Conservation (phyloP, 2,329 filamentous ascomycete genomes). For the Scolecobasidium constrictum region DNA sequence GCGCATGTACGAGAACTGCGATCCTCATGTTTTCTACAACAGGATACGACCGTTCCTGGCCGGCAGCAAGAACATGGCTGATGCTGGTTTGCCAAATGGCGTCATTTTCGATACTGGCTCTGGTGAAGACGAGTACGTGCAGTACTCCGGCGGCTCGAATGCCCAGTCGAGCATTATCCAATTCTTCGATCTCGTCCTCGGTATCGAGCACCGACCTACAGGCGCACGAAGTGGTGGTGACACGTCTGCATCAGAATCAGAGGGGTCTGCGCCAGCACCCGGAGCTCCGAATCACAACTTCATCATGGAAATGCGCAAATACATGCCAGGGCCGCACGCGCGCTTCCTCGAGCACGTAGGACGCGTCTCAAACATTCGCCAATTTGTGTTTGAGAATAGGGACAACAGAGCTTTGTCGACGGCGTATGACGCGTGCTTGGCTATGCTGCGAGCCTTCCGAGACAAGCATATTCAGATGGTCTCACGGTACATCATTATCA, state of each 20-base stretch:
- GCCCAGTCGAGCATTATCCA: constrained; percentile 95
- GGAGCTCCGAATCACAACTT: constrained; percentile 66
- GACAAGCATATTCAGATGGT: constrained; percentile 97
- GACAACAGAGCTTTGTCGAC: constrained; percentile 57
- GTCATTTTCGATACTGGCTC: constrained; percentile 78
- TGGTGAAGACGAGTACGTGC: constrained; percentile 55
- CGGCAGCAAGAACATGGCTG: constrained; percentile 94
- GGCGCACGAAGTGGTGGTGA: constrained; percentile 32
- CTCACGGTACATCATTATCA: constrained; percentile 86
- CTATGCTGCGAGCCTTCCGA: constrained; percentile 65
- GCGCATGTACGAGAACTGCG: constrained; percentile 91
- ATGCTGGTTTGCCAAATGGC: constrained; percentile 79
- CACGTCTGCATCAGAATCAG: constrained; percentile 30
- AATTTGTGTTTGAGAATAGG: constrained; percentile 58
- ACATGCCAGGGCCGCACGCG: constrained; percentile 91
- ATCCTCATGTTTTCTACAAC: constrained; percentile 90
- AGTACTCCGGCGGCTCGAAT: constrained; percentile 90
- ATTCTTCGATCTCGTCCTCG: constrained; percentile 89
- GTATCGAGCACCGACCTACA: constrained; percentile 82
- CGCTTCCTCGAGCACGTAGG: constrained; percentile 77
- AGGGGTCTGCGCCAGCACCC: constrained; percentile 22
- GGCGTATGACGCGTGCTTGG: constrained; percentile 84
- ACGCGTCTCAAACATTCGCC: constrained; percentile 73
- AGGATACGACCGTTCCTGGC: constrained; percentile 93
- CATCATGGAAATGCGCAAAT: constrained; percentile 90